These are phyloP conservation scores for Trametes punicea DNA, from an alignment of 768 basidiomycete genomes.

Conservation along the genomic window DNA sequence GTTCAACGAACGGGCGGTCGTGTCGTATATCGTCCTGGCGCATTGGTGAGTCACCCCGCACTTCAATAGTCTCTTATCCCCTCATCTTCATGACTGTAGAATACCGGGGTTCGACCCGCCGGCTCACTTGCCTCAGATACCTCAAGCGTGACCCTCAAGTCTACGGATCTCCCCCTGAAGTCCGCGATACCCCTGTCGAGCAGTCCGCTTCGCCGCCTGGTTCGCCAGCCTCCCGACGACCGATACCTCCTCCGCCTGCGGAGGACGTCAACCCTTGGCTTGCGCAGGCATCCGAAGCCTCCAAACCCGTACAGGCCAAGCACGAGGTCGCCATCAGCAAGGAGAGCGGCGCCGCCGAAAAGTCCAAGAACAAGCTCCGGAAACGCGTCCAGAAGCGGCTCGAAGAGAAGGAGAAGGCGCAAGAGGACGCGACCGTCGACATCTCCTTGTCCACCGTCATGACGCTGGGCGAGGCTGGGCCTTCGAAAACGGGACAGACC, in stretches of 20 bases:
- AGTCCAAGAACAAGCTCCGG: constrained; percentile 71
- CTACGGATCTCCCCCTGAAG: constrained; percentile 47
- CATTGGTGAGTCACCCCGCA: constrained; percentile 22
- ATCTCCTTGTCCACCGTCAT: constrained; percentile 60
- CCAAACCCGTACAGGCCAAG: constrained; percentile 59
- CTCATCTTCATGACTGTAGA: not conserved
- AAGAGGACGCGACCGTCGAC: constrained; percentile 78
- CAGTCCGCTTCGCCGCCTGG: constrained; percentile 18
- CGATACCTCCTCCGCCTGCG: constrained; percentile 17
- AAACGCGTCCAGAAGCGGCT: constrained; percentile 57
- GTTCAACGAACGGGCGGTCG: constrained; percentile 66
- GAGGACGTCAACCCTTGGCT: constrained; percentile 78
- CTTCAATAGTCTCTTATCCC: not conserved
- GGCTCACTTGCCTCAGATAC: constrained; percentile 48
- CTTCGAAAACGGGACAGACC: constrained; percentile 11
- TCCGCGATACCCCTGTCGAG: constrained; percentile 12
- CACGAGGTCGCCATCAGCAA: constrained; percentile 75
- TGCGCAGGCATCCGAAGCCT: constrained; percentile 30
- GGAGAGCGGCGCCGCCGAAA: constrained; percentile 53
- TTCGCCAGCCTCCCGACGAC: constrained; percentile 21
- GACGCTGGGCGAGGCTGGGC: constrained; percentile 19
- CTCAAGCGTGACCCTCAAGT: constrained; percentile 67
- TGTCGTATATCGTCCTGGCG: constrained; percentile 56
- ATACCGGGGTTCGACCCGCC: constrained; percentile 21
- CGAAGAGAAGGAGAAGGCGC: constrained; percentile 54